Percentiles rank a stretch among this genome's conserved stretches.
These are phyloP conservation scores for Glonium stellatum DNA, from an alignment of 495 filamentous ascomycete species.

Conservation along the genomic window DNA sequence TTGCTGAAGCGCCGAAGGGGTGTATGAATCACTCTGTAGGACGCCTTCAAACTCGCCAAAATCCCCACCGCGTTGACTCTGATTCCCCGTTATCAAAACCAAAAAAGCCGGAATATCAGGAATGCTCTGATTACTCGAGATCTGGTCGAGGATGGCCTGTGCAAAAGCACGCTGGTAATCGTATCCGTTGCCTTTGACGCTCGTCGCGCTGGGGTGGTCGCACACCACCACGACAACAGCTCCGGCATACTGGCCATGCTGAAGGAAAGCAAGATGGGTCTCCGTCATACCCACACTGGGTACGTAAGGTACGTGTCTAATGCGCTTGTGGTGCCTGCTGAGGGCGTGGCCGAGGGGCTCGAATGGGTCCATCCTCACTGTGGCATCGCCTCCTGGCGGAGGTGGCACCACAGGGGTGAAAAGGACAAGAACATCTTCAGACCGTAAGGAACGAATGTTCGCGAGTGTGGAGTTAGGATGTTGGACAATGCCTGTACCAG, in stretches of 20 bases:
- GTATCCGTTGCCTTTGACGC: slow-evolving; percentile 5
- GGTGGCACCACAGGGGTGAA: slow-evolving; percentile 30
- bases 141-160: slow-evolving; percentile 4
- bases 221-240: slow-evolving; percentile 32
- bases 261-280: slow-evolving; percentile 34
- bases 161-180: slow-evolving; percentile 20
- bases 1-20: slow-evolving; percentile 10
- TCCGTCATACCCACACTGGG: slow-evolving; percentile 33
- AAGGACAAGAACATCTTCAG: slow-evolving; percentile 22
- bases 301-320: slow-evolving; percentile 38
- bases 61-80: slow-evolving; percentile 6
- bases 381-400: slow-evolving; percentile 13
- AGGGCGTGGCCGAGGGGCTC: slow-evolving; percentile 37
- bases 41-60: slow-evolving; percentile 14
- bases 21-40: slow-evolving; percentile 17
- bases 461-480: slow-evolving; percentile 9
- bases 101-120: slow-evolving; percentile 10
- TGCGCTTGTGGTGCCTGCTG: slow-evolving; percentile 24
- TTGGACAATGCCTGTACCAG: background rate
- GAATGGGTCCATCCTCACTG: slow-evolving; percentile 36
- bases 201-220: slow-evolving; percentile 7
- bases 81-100: slow-evolving; percentile 11
- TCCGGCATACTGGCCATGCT: slow-evolving; percentile 16
- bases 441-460: slow-evolving; percentile 18
- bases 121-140: slow-evolving; percentile 3